Evolutionary conservation across 352 stramenopile genomes (phyloP).

Genomic region (Globisporangium paddicum): DNA sequence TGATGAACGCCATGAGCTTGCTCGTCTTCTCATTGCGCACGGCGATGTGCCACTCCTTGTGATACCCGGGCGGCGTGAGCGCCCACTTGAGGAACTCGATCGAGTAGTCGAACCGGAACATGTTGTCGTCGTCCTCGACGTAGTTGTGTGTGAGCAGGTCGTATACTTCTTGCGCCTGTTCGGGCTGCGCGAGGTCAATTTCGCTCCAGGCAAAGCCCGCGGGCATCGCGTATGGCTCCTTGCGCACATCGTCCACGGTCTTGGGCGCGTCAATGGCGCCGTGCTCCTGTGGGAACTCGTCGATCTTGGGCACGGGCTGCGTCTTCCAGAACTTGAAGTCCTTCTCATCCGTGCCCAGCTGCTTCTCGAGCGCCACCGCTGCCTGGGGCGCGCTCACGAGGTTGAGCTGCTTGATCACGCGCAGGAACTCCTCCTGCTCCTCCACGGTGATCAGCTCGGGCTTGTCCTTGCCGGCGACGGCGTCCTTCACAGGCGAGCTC

Average conservation of each 20-base stretch:
- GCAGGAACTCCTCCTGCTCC: slow-evolving; percentile 70
- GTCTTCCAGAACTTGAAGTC: slow-evolving; percentile 91
- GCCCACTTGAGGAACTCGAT: slow-evolving; percentile 86
- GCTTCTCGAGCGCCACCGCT: slow-evolving; percentile 10
- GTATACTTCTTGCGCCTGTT: slow-evolving; percentile 92
- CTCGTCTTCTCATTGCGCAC: slow-evolving; percentile 88
- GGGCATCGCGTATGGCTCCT: slow-evolving; percentile 95
- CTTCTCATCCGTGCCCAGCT: slow-evolving; percentile 16
- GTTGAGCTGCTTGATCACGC: slow-evolving; percentile 61
- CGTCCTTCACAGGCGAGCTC: neutral
- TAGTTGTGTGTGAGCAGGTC: slow-evolving; percentile 97
- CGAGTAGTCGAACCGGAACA: slow-evolving; percentile 95
- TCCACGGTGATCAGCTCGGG: slow-evolving; percentile 39
- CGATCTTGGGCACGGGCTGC: slow-evolving; percentile 77
- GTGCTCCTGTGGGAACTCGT: slow-evolving; percentile 67
- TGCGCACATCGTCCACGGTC: slow-evolving; percentile 84
- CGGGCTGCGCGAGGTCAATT: slow-evolving; percentile 84
- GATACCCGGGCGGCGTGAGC: slow-evolving; percentile 94
- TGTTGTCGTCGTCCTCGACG: slow-evolving; percentile 98
- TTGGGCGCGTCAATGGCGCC: slow-evolving; percentile 93
- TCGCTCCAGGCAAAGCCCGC: slow-evolving; percentile 92
- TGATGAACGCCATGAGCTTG: slow-evolving; percentile 98
- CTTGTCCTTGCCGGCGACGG: slow-evolving; percentile 7
- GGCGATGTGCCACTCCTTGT: slow-evolving; percentile 93
- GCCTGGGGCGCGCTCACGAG: slow-evolving; percentile 24